These are phyloP conservation scores for Thalia dealbata DNA, from an alignment of 176 grass and related monocot species.

Conservation along the genomic window DNA sequence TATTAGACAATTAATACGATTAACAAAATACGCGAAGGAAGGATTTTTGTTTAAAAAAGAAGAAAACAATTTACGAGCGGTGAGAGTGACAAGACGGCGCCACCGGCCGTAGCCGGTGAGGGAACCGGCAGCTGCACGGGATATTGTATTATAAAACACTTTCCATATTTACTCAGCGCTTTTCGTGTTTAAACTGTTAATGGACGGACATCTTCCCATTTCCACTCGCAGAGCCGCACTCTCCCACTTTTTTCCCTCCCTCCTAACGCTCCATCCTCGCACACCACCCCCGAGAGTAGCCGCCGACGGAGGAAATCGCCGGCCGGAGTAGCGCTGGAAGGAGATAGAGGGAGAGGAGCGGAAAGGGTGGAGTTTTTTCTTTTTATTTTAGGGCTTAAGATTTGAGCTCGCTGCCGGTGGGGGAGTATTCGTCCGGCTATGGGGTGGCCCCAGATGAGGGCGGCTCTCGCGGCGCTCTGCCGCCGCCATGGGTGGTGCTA, in stretches of 20 bases:
- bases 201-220: too few relatives aligned
- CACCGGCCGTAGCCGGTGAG: neutral
- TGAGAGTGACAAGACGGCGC: neutral
- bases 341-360: neutral
- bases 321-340: too few relatives aligned
- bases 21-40: too few relatives aligned
- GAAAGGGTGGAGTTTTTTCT: neutral
- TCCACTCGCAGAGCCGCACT: neutral
- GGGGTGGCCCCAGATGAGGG: conserved; percentile 34
- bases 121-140: neutral
- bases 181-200: neutral
- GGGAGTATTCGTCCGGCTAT: conserved; percentile 5
- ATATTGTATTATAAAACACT: neutral
- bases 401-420: neutral
- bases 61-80: neutral
- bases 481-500: conserved; percentile 75
- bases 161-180: neutral
- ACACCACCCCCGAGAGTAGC: neutral
- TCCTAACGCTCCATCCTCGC: neutral
- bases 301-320: too few relatives aligned
- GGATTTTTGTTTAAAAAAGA: too few relatives aligned
- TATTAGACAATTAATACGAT: too few relatives aligned
- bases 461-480: conserved; percentile 51
- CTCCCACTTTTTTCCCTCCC: neutral
- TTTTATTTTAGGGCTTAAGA: neutral